phyloP scores from a whole-genome alignment of 2,329 filamentous ascomycete genomes.

The Magnaporthiopsis incrustans region DNA sequence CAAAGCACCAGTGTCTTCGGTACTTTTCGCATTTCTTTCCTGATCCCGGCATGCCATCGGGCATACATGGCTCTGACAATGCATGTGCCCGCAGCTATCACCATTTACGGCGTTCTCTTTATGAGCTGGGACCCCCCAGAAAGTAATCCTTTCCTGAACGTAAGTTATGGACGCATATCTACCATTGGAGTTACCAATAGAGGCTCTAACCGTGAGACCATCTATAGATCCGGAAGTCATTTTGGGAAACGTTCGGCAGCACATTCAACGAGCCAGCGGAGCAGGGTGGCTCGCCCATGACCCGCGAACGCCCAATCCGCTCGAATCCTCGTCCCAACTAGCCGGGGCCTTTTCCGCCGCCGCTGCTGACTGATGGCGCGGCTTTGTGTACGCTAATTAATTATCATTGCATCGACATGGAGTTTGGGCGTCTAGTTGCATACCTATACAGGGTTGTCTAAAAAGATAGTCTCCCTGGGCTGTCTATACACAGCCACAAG shows the following conservation, averaged over 20 bases:
- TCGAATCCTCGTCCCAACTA: not conserved
- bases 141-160: slow-evolving; percentile 40
- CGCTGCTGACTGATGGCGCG: too few species aligned
- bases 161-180: slow-evolving; percentile 22
- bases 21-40: too few species aligned
- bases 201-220: not conserved
- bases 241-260: slow-evolving; percentile 16
- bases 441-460: not conserved
- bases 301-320: not conserved
- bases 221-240: slow-evolving; percentile 15
- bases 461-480: too few species aligned
- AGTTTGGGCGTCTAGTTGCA: not conserved
- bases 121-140: slow-evolving; percentile 45
- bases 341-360: not conserved
- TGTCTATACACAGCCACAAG: not conserved
- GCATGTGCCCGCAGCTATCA: slow-evolving; percentile 32
- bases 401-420: not conserved
- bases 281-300: not conserved
- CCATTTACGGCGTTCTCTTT: slow-evolving; percentile 51
- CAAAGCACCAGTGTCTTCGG: too few species aligned
- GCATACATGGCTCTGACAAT: not conserved
- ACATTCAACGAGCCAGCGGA: not conserved
- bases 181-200: not conserved
- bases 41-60: not conserved
- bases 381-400: not conserved